These are phyloP conservation scores for Stromatinia cepivora DNA, from an alignment of 2,329 filamentous ascomycete genomes.

Conservation along the genomic window DNA sequence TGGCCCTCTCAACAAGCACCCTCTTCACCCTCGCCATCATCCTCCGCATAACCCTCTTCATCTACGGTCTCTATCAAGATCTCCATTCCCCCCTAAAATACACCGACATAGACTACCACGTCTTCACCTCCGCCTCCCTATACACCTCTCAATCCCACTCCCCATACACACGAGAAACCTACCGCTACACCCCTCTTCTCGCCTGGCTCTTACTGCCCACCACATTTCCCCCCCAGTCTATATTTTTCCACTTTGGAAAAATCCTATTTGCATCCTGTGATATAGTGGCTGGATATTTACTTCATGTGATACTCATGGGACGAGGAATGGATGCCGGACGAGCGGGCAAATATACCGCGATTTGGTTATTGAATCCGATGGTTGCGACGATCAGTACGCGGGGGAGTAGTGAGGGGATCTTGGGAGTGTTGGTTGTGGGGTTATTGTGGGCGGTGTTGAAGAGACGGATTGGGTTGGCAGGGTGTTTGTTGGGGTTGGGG, in stretches of 20 bases:
- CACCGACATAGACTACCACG: slow-evolving; percentile 97
- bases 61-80: slow-evolving; percentile 93
- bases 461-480: slow-evolving; percentile 63
- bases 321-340: slow-evolving; percentile 44
- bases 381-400: slow-evolving; percentile 94
- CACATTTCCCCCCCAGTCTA: slow-evolving; percentile 49
- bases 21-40: slow-evolving; percentile 59
- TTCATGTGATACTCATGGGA: slow-evolving; percentile 55
- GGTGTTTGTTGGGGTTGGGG: slow-evolving; percentile 72
- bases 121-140: slow-evolving; percentile 93
- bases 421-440: slow-evolving; percentile 81
- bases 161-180: slow-evolving; percentile 88
- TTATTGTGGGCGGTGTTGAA: slow-evolving; percentile 79
- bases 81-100: slow-evolving; percentile 91
- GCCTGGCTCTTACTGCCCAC: slow-evolving; percentile 90
- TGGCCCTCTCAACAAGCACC: slow-evolving; percentile 41
- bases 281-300: slow-evolving; percentile 78
- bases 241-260: slow-evolving; percentile 79
- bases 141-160: slow-evolving; percentile 66
- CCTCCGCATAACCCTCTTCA: slow-evolving; percentile 70
- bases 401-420: slow-evolving; percentile 86
- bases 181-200: slow-evolving; percentile 92
- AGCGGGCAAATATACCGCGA: slow-evolving; percentile 75
- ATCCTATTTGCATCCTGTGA: slow-evolving; percentile 81
- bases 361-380: slow-evolving; percentile 98